Evolutionary conservation across 768 basidiomycete genomes (phyloP), one percentile per base, ranked within the genome.

Genomic region (Phlebiopsis flavidoalba): DNA sequence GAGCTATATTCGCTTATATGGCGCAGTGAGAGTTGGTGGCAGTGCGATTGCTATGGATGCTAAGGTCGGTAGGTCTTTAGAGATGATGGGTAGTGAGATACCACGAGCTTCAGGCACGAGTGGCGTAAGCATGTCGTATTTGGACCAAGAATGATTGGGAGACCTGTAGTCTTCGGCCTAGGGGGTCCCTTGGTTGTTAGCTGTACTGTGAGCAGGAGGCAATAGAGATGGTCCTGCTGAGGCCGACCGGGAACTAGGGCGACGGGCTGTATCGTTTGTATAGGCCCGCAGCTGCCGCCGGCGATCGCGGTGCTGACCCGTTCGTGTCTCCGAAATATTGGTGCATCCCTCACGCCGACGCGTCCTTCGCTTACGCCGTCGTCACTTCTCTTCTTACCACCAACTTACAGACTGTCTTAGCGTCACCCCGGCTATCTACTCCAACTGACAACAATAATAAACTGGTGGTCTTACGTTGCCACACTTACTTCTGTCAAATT

Each of bases 1-100:
- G 72, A 89, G 89, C 88, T n/a, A 89, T 89, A 72, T 58, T 73
- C 12, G 40, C 2, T 43, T 12, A 12, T 12, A 19, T 49, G 33
- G n/a, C 33, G 50, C 17, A n/a, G n/a, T 31, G 33, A 19, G 35
- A 33, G 52, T n/a, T 11, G 52, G 35, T n/a, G 15, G 31, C n/a
- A 33, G 52, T 36, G 52, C 52, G 52, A 52, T 19, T 36, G 52
- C 52, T 31, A 52, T 19, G 7, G 26, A 4, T 17, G 12, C 17
- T 17, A n/a, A n/a, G 17, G 40, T 43, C 12, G n/a, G 40, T 43
- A 17, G 10, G 40, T 43, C 17, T 43, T 17, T 3, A 43, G 17
- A 17, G 12, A 43, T 12, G 11, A 12, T 36, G 50, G 54, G 63
- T 37, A 24, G 53, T 48, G 47, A n/a, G 8, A 48, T 8, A 52